Base-by-base conservation (phyloP, 192 early-diverging fungal species). In the Coemansia sp. region DNA sequence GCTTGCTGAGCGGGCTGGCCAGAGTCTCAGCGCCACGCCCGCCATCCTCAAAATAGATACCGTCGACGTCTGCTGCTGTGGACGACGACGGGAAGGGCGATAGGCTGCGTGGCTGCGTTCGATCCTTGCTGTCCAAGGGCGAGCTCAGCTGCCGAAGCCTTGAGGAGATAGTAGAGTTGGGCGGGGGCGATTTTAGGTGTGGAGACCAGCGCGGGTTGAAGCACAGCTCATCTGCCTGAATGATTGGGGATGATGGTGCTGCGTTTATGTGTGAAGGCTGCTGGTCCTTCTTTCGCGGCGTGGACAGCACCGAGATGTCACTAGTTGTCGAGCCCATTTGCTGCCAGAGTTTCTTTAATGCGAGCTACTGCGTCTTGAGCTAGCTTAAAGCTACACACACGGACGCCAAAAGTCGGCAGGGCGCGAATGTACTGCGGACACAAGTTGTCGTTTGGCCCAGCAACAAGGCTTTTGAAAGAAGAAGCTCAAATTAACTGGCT, bases 161-260 rank as follows among this genome's bases (percentile, higher is more conserved):
- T 21, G 73, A 76, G 12, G 74, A 69, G 23, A 82, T 82, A 16
- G 70, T 82, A 18, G 77, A 61, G 48, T 69, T 76, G 33, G 73
- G 71, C 28, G 66, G 77, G 0, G 82, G 82, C 56, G 82, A 84
- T 25, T 74, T 78, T 23, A 79, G 52, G 26, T 76, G 74, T 8
- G 82, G 82, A 0, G 82, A 84, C 82, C 82, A 84, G 39, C 77
- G 77, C 47, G 82, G 82, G 42, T 84, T 80, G 34, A 84, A 37
- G 57, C 71, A 73, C 11, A 84, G 73, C 58, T 84, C 82, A 43
- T 84, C 82, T 12, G 82, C 82, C 45, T 80, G 73, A 20, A 84
- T 48, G 28, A 79, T 73, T 18, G 82, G 77, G 45, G 77, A 75
- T 20, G 71, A 74, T 18, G 70, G 61, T 9, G 52, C 37, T 2